Evolutionary conservation across 176 grass and related monocot species (phyloP).

Genomic region (Triticum monococcum): DNA sequence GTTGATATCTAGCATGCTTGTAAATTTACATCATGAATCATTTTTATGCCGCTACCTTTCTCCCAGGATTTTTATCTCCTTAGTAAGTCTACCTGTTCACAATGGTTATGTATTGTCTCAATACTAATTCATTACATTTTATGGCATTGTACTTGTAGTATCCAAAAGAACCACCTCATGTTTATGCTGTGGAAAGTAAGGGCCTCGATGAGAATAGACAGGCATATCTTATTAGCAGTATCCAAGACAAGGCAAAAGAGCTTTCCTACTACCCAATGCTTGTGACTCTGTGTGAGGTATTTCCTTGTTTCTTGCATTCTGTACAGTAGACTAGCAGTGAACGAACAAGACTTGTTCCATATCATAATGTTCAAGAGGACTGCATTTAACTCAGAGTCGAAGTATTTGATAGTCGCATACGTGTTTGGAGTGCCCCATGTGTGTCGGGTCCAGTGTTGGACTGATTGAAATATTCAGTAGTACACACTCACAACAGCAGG

Average conservation of each 20-base stretch:
- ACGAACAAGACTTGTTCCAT: not conserved
- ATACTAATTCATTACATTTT: slow-evolving; percentile 11
- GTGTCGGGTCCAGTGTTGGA: too few species aligned
- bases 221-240: slow-evolving; percentile 50
- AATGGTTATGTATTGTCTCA: not conserved
- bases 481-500: too few species aligned
- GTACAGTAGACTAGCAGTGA: slow-evolving; percentile 1
- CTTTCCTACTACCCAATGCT: slow-evolving; percentile 75
- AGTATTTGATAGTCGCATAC: not conserved
- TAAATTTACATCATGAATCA: not conserved
- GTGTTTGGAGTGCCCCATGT: not conserved
- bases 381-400: not conserved
- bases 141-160: slow-evolving; percentile 57
- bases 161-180: slow-evolving; percentile 66
- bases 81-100: not conserved
- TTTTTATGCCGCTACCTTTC: slow-evolving; percentile 12
- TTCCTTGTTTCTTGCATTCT: slow-evolving; percentile 12
- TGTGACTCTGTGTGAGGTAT: slow-evolving; percentile 81
- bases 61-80: not conserved
- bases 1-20: slow-evolving; percentile 5
- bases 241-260: slow-evolving; percentile 74
- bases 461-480: too few species aligned
- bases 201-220: slow-evolving; percentile 84
- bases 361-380: not conserved
- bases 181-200: slow-evolving; percentile 76